A percentile compares a stretch with the other conserved stretches of the same genome.
Evolutionary conservation across 164 flowering plant species (phyloP).

Genomic region (Magnolia officinalis): DNA sequence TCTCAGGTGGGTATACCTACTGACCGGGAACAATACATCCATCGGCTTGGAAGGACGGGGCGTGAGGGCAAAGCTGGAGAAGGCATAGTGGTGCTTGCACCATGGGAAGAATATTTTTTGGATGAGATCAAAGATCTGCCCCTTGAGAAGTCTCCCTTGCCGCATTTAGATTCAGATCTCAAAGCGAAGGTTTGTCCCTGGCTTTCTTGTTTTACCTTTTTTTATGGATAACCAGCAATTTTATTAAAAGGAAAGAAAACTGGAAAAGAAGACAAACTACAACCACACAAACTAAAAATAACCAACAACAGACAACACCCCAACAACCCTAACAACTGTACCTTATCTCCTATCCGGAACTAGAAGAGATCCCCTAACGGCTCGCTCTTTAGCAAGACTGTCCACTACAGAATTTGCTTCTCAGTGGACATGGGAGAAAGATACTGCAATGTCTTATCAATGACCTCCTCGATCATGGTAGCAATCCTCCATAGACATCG

Average conservation of each 20-base stretch:
- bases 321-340: neutral
- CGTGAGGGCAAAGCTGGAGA: conserved; percentile 91
- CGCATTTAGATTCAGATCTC: conserved; percentile 42
- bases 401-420: no score
- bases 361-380: neutral
- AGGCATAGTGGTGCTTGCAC: conserved; percentile 86
- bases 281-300: no score
- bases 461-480: no score
- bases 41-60: conserved; percentile 93
- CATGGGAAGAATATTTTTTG: conserved; percentile 91
- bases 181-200: conserved; percentile 55
- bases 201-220: neutral
- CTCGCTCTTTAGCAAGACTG: neutral
- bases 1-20: conserved; percentile 76
- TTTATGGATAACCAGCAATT: neutral
- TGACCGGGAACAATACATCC: conserved; percentile 85
- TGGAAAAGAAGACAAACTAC: no score
- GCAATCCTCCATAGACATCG: no score
- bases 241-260: neutral
- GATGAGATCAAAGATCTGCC: conserved; percentile 78
- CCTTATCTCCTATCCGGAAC: neutral
- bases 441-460: no score
- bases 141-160: conserved; percentile 49
- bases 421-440: no score
- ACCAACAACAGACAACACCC: no score